Conservation (phyloP, 306 rosid genomes). For the Parietaria judaica region DNA sequence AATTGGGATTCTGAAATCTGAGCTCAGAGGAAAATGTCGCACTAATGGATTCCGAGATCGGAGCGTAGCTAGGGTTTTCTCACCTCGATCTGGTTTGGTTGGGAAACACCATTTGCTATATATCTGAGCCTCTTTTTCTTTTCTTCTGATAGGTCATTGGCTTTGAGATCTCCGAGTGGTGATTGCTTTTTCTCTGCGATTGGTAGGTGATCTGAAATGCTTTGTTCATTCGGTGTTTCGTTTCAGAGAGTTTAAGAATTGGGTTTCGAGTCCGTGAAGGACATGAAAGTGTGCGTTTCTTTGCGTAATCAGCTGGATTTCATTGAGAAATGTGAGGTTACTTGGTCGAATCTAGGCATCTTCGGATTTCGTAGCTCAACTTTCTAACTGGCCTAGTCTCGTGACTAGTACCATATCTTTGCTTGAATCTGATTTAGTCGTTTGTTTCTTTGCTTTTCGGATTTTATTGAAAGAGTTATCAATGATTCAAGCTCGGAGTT, state of each 20-base stretch:
- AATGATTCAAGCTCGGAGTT: slow-evolving; percentile 12
- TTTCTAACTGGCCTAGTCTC: background rate
- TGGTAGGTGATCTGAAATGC: slow-evolving; percentile 32
- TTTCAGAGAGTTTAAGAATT: background rate
- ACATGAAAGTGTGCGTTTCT: background rate
- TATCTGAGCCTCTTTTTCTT: background rate
- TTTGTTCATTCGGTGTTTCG: background rate
- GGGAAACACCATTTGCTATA: background rate
- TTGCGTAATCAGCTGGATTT: slow-evolving; percentile 3
- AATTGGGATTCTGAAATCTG: background rate
- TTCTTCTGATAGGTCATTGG: slow-evolving; percentile 2
- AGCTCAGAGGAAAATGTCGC: background rate
- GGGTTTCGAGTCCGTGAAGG: background rate
- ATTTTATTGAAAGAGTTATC: slow-evolving; percentile 5
- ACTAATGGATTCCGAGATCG: slow-evolving; percentile 1
- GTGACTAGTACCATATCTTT: slow-evolving; percentile 1
- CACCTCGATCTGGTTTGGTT: background rate
- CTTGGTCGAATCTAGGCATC: background rate
- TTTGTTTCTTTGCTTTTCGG: slow-evolving; percentile 1
- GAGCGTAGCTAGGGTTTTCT: slow-evolving; percentile 10
- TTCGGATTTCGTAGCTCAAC: background rate
- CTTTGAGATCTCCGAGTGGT: slow-evolving; percentile 31
- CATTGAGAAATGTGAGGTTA: background rate
- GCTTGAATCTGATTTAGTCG: slow-evolving; percentile 17
- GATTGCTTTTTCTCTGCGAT: slow-evolving; percentile 30